These are phyloP conservation scores for Globisporangium alternatum DNA, from an alignment of 352 stramenopile species.

Conservation along the genomic window DNA sequence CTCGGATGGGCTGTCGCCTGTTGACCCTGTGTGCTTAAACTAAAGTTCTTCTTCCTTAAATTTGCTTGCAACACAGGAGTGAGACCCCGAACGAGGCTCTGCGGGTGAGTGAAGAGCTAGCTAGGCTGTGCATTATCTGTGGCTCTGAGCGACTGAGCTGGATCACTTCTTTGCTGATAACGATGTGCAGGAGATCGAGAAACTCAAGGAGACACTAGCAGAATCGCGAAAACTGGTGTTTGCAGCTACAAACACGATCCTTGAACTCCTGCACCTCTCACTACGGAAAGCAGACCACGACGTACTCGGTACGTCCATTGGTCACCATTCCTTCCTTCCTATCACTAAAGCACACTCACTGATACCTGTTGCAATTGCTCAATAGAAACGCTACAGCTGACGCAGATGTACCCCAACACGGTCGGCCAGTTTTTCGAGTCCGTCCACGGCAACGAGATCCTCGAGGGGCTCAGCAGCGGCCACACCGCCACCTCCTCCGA, in stretches of 20 bases:
- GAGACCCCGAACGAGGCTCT: conserved; percentile 45
- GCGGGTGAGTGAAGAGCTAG: conserved; percentile 16
- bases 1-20: background rate
- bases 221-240: conserved; percentile 61
- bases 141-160: background rate
- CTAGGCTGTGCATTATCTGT: background rate
- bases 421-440: conserved; percentile 54
- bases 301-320: conserved; percentile 40
- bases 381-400: conserved; percentile 54
- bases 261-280: conserved; percentile 59
- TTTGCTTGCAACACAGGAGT: conserved; percentile 20
- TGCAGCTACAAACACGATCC: conserved; percentile 52
- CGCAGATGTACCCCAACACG: conserved; percentile 60
- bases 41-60: background rate
- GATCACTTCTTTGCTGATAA: background rate
- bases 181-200: conserved; percentile 47
- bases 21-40: background rate
- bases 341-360: background rate
- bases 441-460: conserved; percentile 49
- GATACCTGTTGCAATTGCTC: background rate
- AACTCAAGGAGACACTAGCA: conserved; percentile 46
- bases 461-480: conserved; percentile 54
- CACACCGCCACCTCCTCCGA: conserved; percentile 48
- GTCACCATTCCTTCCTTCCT: too few species aligned
- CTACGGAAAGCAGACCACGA: conserved; percentile 51